Conservation (phyloP, 306 rosid species). For the Vigna angularis region DNA sequence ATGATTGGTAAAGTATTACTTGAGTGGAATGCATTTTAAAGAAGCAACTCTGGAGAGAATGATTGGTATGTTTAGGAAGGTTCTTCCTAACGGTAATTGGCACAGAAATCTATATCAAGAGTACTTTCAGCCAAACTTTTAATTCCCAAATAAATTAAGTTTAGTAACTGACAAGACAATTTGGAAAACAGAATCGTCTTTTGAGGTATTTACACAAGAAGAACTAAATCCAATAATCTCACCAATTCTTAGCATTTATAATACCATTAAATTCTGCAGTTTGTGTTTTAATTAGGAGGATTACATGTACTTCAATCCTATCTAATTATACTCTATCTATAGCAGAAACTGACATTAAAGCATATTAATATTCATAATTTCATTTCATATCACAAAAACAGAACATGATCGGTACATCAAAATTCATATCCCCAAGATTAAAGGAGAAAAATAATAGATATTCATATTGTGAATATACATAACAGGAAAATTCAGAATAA, state of each 20-base stretch:
- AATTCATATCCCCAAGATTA: background rate
- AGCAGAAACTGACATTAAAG: conserved; percentile 37
- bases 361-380: conserved; percentile 21
- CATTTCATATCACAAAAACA: conserved; percentile 26
- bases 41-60: conserved; percentile 21
- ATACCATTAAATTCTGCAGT: conserved; percentile 30
- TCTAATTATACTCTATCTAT: conserved; percentile 29
- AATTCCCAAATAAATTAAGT: conserved; percentile 23
- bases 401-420: conserved; percentile 20
- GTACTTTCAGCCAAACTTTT: conserved; percentile 11
- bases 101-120: conserved; percentile 12
- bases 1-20: background rate
- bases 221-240: conserved; percentile 37
- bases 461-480: conserved; percentile 3
- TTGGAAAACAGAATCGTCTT: conserved; percentile 22
- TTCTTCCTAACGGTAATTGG: conserved; percentile 21
- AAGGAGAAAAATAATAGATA: conserved; percentile 30
- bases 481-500: conserved; percentile 15
- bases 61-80: conserved; percentile 4
- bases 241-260: conserved; percentile 27
- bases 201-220: background rate
- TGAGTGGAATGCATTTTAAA: background rate
- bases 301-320: conserved; percentile 17
- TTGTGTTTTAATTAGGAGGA: conserved; percentile 14
- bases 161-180: conserved; percentile 31